phyloP scores from a whole-genome alignment of 345 rosid genomes.

The Heritiera littoralis region DNA sequence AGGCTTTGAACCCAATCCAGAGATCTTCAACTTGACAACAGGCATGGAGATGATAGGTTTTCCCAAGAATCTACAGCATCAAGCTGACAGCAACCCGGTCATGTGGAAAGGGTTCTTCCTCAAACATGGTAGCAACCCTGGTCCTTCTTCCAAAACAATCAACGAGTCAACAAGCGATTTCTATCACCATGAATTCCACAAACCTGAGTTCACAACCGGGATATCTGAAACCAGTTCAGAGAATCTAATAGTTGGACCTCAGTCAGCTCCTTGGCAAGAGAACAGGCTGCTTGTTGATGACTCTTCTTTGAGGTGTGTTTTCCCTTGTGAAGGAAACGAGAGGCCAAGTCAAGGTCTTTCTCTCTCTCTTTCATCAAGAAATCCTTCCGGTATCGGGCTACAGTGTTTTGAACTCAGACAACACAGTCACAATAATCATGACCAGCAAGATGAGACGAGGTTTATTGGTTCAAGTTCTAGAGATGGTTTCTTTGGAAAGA shows the following conservation, averaged over 20 bases:
- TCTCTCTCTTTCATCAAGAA: slow-evolving; percentile 81
- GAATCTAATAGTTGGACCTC: slow-evolving; percentile 51
- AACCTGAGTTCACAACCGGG: slow-evolving; percentile 43
- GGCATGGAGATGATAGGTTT: slow-evolving; percentile 87
- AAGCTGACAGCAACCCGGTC: slow-evolving; percentile 36
- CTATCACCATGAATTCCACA: slow-evolving; percentile 46
- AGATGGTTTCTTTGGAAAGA: slow-evolving; percentile 49
- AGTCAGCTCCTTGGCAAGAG: slow-evolving; percentile 47
- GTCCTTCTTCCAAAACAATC: slow-evolving; percentile 43
- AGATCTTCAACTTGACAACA: slow-evolving; percentile 69
- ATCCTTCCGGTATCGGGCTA: slow-evolving; percentile 83
- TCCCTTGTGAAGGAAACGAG: slow-evolving; percentile 79
- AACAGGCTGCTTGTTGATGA: slow-evolving; percentile 55
- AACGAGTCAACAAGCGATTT: slow-evolving; percentile 44
- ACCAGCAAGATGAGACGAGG: slow-evolving; percentile 42
- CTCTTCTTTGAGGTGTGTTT: slow-evolving; percentile 63
- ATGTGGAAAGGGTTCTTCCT: slow-evolving; percentile 49
- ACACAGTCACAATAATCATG: slow-evolving; percentile 33
- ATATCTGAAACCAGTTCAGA: slow-evolving; percentile 37
- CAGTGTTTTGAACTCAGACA: slow-evolving; percentile 78
- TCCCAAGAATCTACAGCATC: slow-evolving; percentile 65
- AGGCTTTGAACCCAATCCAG: slow-evolving; percentile 52
- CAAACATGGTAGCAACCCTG: slow-evolving; percentile 31
- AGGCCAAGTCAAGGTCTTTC: slow-evolving; percentile 98
- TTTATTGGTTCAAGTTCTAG: slow-evolving; percentile 33